Conservation (phyloP, 2,329 filamentous ascomycete genomes). For the Juglanconis sp. region DNA sequence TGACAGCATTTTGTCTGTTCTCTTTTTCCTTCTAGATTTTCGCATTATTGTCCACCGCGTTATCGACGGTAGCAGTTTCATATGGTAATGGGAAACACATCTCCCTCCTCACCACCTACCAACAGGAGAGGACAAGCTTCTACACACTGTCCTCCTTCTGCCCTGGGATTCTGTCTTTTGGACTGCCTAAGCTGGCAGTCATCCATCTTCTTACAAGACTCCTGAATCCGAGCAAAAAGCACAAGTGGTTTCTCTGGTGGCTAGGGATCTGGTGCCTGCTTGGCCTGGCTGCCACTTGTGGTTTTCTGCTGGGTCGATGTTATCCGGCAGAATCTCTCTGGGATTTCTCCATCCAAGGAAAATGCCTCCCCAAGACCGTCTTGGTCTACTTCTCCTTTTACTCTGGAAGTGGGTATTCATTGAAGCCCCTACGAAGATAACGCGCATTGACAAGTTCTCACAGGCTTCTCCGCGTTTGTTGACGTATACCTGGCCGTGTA, state of each 20-base stretch:
- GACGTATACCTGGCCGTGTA: slow-evolving; percentile 42
- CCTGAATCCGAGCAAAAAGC: slow-evolving; percentile 32
- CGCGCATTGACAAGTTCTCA: not conserved
- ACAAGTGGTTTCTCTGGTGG: slow-evolving; percentile 35
- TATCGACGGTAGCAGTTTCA: slow-evolving; percentile 21
- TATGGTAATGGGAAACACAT: slow-evolving; percentile 39
- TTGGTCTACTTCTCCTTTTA: slow-evolving; percentile 38
- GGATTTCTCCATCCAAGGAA: slow-evolving; percentile 30
- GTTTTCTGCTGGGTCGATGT: slow-evolving; percentile 40
- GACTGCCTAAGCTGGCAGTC: slow-evolving; percentile 39
- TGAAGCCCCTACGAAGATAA: no score
- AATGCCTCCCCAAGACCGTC: slow-evolving; percentile 32
- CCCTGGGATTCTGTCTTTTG: slow-evolving; percentile 37
- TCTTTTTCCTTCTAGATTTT: not conserved
- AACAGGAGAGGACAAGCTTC: slow-evolving; percentile 30
- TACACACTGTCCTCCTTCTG: slow-evolving; percentile 36
- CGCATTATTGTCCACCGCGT: not conserved
- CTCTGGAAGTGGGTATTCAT: slow-evolving; percentile 32
- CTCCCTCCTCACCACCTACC: slow-evolving; percentile 25
- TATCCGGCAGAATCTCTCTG: slow-evolving; percentile 36
- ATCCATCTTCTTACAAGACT: slow-evolving; percentile 36
- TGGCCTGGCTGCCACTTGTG: slow-evolving; percentile 29
- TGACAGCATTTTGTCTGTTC: not conserved
- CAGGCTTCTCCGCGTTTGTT: slow-evolving; percentile 33
- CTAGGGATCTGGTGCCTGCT: slow-evolving; percentile 29